A percentile compares a stretch with the other conserved stretches of the same genome.
phyloP scores from a whole-genome alignment of 495 filamentous ascomycete species.

The Penicillium turbatum region DNA sequence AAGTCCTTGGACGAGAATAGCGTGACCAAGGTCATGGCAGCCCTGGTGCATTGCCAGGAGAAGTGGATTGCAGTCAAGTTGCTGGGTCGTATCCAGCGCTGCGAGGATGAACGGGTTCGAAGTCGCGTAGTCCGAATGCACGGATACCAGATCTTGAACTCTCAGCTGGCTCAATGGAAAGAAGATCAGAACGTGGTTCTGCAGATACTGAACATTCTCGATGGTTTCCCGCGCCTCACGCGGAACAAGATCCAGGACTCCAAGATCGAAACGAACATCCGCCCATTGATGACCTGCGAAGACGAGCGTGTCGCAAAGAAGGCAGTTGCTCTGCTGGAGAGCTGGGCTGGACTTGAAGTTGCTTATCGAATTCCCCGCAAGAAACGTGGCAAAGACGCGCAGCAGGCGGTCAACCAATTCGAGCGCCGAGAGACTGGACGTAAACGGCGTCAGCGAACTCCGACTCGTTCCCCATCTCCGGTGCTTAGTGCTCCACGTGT shows the following conservation, averaged over 20 bases:
- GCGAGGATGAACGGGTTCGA: constrained; percentile 80
- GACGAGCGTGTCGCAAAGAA: constrained; percentile 72
- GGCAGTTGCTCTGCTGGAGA: constrained; percentile 67
- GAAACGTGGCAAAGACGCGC: constrained; percentile 55
- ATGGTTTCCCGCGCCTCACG: constrained; percentile 83
- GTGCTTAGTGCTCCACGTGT: constrained; percentile 51
- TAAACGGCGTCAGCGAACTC: constrained; percentile 54
- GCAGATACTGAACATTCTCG: constrained; percentile 85
- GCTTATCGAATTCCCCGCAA: constrained; percentile 91
- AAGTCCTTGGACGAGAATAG: constrained; percentile 80
- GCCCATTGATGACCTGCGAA: constrained; percentile 59
- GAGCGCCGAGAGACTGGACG: constrained; percentile 65
- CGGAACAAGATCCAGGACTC: constrained; percentile 97
- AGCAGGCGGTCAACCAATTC: constrained; percentile 52
- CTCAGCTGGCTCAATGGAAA: constrained; percentile 73
- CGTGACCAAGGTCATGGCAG: constrained; percentile 96
- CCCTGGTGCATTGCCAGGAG: constrained; percentile 98
- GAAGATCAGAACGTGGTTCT: constrained; percentile 84
- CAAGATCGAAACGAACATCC: constrained; percentile 84
- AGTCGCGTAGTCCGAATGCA: constrained; percentile 94
- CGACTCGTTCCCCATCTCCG: constrained; percentile 48
- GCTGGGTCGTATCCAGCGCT: constrained; percentile 81
- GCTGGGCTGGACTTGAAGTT: constrained; percentile 87
- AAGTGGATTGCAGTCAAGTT: constrained; percentile 99
- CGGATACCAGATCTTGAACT: constrained; percentile 91